Evolutionary conservation across 805 yeast species (phyloP).

Genomic region (Candida sanyiensis): DNA sequence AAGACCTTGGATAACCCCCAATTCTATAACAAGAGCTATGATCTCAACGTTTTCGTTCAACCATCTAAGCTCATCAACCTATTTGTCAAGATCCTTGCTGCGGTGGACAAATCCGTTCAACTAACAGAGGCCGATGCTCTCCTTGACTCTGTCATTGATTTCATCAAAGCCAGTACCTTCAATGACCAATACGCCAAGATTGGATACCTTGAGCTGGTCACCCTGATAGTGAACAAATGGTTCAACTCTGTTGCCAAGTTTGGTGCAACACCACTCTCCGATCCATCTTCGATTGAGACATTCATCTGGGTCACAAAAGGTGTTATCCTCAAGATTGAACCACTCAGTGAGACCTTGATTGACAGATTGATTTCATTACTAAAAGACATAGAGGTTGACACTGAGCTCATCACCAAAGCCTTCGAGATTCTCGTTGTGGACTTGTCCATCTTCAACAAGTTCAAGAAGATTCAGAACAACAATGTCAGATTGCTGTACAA

Average conservation of each 20-base stretch:
- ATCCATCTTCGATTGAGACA: slow-evolving; percentile 41
- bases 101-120: slow-evolving; percentile 39
- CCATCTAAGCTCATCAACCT: slow-evolving; percentile 32
- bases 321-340: slow-evolving; percentile 52
- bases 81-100: slow-evolving; percentile 45
- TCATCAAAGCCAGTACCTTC: slow-evolving; percentile 12
- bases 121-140: slow-evolving; percentile 22
- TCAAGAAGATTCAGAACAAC: slow-evolving; percentile 40
- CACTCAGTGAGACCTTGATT: slow-evolving; percentile 30
- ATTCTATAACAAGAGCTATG: slow-evolving; percentile 8
- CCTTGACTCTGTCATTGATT: slow-evolving; percentile 11
- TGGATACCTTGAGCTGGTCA: slow-evolving; percentile 51
- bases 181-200: slow-evolving; percentile 29
- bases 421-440: slow-evolving; percentile 67
- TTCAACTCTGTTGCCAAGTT: neutral
- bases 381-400: slow-evolving; percentile 28
- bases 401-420: slow-evolving; percentile 40
- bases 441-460: slow-evolving; percentile 51
- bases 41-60: slow-evolving; percentile 19
- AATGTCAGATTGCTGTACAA: slow-evolving; percentile 67
- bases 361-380: slow-evolving; percentile 33
- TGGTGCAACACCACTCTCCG: slow-evolving; percentile 4
- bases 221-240: slow-evolving; percentile 58
- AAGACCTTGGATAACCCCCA: slow-evolving; percentile 15
- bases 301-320: slow-evolving; percentile 72